phyloP scores from a whole-genome alignment of 1,284 basidiomycete species.

The Flammula alnicola region DNA sequence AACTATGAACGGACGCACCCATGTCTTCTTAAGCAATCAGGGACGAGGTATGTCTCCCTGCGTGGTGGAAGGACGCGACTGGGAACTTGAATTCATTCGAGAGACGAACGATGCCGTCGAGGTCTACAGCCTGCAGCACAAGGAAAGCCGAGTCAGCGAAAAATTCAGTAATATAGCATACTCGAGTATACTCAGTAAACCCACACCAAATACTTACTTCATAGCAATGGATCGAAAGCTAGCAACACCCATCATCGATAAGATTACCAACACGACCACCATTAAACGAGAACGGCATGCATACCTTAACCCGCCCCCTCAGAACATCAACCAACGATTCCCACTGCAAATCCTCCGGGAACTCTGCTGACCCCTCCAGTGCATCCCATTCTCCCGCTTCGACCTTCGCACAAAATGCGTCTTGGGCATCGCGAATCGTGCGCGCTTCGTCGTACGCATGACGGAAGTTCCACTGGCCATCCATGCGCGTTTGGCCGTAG shows the following conservation, averaged over 20 bases:
- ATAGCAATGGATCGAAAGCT: constrained; percentile 42
- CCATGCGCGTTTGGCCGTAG: constrained; percentile 51
- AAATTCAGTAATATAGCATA: not conserved
- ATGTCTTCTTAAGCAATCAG: constrained; percentile 62
- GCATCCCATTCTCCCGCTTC: constrained; percentile 52
- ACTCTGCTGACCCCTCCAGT: constrained; percentile 39
- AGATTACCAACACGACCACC: not conserved
- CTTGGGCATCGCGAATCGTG: constrained; percentile 66
- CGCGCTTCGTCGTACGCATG: constrained; percentile 65
- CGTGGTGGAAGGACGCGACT: constrained; percentile 70
- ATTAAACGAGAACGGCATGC: not conserved
- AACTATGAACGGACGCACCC: constrained; percentile 34
- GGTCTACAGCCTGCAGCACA: constrained; percentile 57
- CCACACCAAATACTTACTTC: constrained; percentile 26
- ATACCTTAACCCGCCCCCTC: constrained; percentile 54
- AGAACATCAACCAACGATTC: constrained; percentile 78
- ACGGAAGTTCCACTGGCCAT: constrained; percentile 53
- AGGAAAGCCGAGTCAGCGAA: constrained; percentile 16
- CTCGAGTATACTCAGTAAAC: not conserved
- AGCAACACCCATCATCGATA: not conserved
- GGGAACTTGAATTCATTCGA: constrained; percentile 71
- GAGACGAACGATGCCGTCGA: constrained; percentile 62
- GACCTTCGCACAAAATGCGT: constrained; percentile 57
- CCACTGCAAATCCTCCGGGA: constrained; percentile 70
- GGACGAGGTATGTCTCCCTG: constrained; percentile 68